Evolutionary conservation across 2,329 filamentous ascomycete genomes (phyloP).

Genomic region (Curvularia hawaiiensis): DNA sequence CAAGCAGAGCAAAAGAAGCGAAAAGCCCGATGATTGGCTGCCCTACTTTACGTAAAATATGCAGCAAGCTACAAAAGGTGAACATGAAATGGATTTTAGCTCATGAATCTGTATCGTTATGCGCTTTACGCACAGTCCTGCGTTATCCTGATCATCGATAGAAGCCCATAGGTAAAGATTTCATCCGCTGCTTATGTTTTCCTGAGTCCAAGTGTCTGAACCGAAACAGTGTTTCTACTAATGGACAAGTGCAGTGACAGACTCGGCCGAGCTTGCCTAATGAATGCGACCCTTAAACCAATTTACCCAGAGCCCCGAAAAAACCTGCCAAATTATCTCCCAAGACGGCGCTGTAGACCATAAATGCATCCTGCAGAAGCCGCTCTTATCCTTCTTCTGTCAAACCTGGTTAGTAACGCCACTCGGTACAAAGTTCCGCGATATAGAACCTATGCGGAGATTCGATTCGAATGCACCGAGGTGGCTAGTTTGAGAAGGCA

Average conservation of each 20-base stretch:
- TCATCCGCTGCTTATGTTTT: not conserved
- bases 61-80: not conserved
- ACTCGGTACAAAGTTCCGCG: not conserved
- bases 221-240: not conserved
- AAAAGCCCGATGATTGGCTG: not conserved
- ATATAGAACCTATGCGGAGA: not conserved
- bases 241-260: not conserved
- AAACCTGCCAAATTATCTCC: not conserved
- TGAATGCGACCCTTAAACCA: not conserved
- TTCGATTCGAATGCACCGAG: not conserved
- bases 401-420: not conserved
- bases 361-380: not conserved
- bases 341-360: not conserved
- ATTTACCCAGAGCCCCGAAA: not conserved
- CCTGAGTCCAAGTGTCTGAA: not conserved
- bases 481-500: not conserved
- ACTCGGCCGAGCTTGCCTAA: not conserved
- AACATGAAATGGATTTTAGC: not conserved
- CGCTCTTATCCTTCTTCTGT: not conserved
- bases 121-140: not conserved
- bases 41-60: not conserved
- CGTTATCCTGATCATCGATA: not conserved
- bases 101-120: not conserved
- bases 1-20: not conserved
- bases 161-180: not conserved